Base-by-base conservation (phyloP, 805 yeast species). In the Maudiozyma bulderi region DNA sequence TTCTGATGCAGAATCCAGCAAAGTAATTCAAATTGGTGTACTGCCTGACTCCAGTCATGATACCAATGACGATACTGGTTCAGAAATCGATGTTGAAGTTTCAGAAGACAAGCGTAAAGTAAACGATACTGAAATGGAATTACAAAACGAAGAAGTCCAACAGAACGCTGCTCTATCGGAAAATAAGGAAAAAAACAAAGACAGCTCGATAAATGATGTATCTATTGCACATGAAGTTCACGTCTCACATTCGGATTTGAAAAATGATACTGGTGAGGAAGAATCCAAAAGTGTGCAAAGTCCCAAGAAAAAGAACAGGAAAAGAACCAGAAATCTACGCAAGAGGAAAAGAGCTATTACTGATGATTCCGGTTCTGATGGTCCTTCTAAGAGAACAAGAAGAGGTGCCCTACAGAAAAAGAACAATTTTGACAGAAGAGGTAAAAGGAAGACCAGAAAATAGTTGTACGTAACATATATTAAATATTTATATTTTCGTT, bases 281-380 rank as follows among this genome's bases (percentile, higher is more conserved):
- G 38, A 35, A n/a, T 13, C 15, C 20, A 35, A 4, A 35, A 15
- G 11, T 11, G 38, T 5, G 9, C 13, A 35, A 35, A 14, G 15
- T 13, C 8, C 38, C 3, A 35, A 35, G 14, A 35, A 13, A 8
- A 42, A 31, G 14, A 43, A 30, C 15, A 46, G 39, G 14, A 44
- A 34, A 31, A 46, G 38, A 10, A 38, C 31, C 8, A 46, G 50
- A 34, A 44, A 47, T n/a, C 26, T 34, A 10, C 44, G 46, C 11
- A 49, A 51, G 38, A 48, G 54, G 35, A 51, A 46, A 29, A 44
- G 33, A 5, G 42, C 47, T 5, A 50, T 50, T n/a, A 46, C 50
- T 13, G 53, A 51, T 5, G 34, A 28, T 11, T 30, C 33, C 14
- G 15, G 47, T 30, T 10, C 44, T 10, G 28, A 14, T 4, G 39